These are phyloP conservation scores for Fusarium nematophilum DNA, from an alignment of 2,329 filamentous ascomycete genomes.

Conservation along the genomic window DNA sequence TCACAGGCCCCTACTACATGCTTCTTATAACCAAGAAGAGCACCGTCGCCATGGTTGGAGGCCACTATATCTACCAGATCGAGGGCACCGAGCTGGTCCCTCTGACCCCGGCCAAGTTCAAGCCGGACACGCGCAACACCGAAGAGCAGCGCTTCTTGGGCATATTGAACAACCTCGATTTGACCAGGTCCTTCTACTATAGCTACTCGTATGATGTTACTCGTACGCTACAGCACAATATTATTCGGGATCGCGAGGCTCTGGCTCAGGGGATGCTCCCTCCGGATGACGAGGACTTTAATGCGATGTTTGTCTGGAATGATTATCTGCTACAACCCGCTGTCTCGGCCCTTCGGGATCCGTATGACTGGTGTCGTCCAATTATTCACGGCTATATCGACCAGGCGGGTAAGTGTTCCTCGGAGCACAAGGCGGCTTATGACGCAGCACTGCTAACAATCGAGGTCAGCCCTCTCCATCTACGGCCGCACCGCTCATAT, in stretches of 20 bases:
- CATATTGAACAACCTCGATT: slow-evolving; percentile 90
- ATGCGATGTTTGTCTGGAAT: slow-evolving; percentile 99
- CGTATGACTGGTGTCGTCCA: slow-evolving; percentile 95
- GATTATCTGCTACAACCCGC: slow-evolving; percentile 86
- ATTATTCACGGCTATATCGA: slow-evolving; percentile 97
- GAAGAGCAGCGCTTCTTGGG: slow-evolving; percentile 91
- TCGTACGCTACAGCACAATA: slow-evolving; percentile 90
- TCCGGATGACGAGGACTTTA: slow-evolving; percentile 73
- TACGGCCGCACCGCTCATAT: slow-evolving; percentile 92
- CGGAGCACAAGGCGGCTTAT: not conserved
- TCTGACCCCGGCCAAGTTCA: slow-evolving; percentile 80
- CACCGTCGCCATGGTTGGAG: slow-evolving; percentile 94
- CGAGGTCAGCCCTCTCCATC: slow-evolving; percentile 71
- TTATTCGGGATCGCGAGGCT: slow-evolving; percentile 80
- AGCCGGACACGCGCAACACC: slow-evolving; percentile 80
- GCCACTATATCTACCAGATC: slow-evolving; percentile 95
- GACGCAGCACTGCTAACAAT: slow-evolving; percentile 5
- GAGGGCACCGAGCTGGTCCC: slow-evolving; percentile 94
- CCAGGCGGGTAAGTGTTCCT: slow-evolving; percentile 69
- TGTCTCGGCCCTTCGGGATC: slow-evolving; percentile 74
- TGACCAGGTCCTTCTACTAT: slow-evolving; percentile 95
- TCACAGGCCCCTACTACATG: slow-evolving; percentile 98
- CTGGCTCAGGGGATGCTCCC: slow-evolving; percentile 72
- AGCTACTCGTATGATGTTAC: slow-evolving; percentile 99
- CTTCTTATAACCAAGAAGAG: slow-evolving; percentile 94